Base-by-base conservation (phyloP, 1,284 basidiomycete genomes). In the Rhodotorula glutinis region DNA sequence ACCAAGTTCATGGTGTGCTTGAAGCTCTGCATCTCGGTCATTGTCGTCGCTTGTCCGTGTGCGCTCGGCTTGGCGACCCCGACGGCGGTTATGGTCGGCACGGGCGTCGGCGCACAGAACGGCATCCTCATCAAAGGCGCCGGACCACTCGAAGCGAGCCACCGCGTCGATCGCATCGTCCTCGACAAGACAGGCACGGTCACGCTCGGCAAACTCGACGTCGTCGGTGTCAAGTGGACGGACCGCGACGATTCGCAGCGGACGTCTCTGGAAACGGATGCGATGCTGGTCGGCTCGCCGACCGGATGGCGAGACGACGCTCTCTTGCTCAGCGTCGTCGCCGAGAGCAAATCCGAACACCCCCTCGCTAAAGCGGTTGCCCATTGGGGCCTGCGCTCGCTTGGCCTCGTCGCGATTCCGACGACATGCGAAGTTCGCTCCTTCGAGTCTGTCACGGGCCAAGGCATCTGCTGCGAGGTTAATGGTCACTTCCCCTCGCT, bases 21-120 rank as follows among this genome's bases (percentile, higher is more conserved):
- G 67, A 94, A 97, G 82, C 87, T 99, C 72, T 98, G 95, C 78
- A 98, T 98, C 77, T 94, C 91, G 58, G 95, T 98, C 70, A 86
- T 99, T 65, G 96, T 99, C 53, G 94, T 99, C 63, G 96, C 96
- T 7, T 99, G 96, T 78, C 96, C 96, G 0, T 99, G 96, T 77
- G 96, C 96, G 0, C 84, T 99, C 38, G 96, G 96, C 4, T 84
- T 98, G 62, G 91, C 90, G 66, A 98, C 96, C 0, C 96, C 96
- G 0, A 98, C 96, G 0, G 96, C 96, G 1, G 94, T 98, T 79
- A 98, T 98, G 96, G 96, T 98, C 49, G 96, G 96, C 40, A 98
- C 96, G 0, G 96, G 96, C 0, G 88, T 98, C 62, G 96, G 96
- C 2, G 96, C 96, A 17, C 85, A 90, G 82, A 93, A 98, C 76